These are phyloP conservation scores for Monascus purpureus DNA, from an alignment of 495 filamentous ascomycete species.

Conservation along the genomic window DNA sequence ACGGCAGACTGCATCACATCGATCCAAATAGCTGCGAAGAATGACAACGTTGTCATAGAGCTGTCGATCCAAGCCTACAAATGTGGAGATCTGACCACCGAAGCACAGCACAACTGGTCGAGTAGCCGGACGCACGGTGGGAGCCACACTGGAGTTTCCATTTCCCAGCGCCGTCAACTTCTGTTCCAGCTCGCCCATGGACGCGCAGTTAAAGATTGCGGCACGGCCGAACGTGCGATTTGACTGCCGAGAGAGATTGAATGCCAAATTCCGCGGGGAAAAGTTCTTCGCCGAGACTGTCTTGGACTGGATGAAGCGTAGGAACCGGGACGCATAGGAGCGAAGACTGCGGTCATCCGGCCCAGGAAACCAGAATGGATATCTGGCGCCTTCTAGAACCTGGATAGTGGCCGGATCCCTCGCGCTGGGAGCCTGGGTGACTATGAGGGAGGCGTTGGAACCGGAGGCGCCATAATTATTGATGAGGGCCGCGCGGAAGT, in stretches of 20 bases:
- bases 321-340: too few relatives aligned
- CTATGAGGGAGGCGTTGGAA: constrained; percentile 24
- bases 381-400: too few relatives aligned
- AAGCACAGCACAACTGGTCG: constrained; percentile 37
- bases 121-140: constrained; percentile 1
- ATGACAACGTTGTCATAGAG: constrained; percentile 21
- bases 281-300: too few relatives aligned
- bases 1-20: constrained; percentile 13
- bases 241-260: constrained; percentile 8
- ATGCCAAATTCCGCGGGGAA: constrained; percentile 5
- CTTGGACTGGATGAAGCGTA: too few relatives aligned
- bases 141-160: background rate
- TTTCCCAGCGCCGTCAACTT: constrained; percentile 2
- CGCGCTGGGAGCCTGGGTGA: constrained; percentile 11
- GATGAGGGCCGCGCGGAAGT: constrained; percentile 25
- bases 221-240: constrained; percentile 6
- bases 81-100: constrained; percentile 35
- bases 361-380: too few relatives aligned
- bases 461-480: constrained; percentile 37
- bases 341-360: too few relatives aligned
- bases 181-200: constrained; percentile 3
- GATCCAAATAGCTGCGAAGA: constrained; percentile 25
- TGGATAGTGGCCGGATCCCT: too few relatives aligned
- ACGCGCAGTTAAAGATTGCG: constrained; percentile 3
- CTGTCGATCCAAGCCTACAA: constrained; percentile 23